Conservation (phyloP, 2,329 filamentous ascomycete genomes). For the Fusarium redolens region DNA sequence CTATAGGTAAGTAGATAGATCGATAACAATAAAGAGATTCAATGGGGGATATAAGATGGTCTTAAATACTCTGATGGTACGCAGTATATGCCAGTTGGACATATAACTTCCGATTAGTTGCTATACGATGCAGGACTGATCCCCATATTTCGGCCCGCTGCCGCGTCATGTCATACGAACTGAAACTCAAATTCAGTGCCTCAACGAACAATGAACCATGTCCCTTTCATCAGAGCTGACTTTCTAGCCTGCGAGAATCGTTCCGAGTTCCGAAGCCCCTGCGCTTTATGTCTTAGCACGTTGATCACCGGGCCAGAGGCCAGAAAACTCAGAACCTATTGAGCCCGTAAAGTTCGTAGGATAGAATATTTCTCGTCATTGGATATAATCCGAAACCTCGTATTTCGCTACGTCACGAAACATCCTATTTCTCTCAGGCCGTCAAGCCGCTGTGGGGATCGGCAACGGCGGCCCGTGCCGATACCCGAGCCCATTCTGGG, state of each 20-base stretch:
- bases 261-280: not conserved
- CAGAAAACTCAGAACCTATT: too few relatives aligned
- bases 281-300: fast-evolving
- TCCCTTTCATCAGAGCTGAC: too few relatives aligned
- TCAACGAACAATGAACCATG: fast-evolving
- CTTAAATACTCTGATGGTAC: not conserved
- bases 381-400: not conserved
- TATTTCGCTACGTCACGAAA: not conserved
- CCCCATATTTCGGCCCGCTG: not conserved
- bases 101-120: too few relatives aligned
- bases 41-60: fast-evolving
- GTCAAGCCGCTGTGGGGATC: not conserved
- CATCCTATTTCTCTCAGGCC: not conserved
- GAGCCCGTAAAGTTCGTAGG: too few relatives aligned
- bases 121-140: not conserved
- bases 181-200: not conserved
- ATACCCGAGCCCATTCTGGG: not conserved
- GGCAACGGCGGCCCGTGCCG: not conserved
- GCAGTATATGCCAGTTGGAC: not conserved
- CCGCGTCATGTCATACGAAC: not conserved
- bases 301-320: fast-evolving
- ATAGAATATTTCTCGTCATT: not conserved
- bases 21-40: fast-evolving
- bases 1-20: not conserved
- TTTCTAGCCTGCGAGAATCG: not conserved